These are phyloP conservation scores for Scenedesmus sp. DNA, from an alignment of 163 green algal genomes.

Conservation along the genomic window DNA sequence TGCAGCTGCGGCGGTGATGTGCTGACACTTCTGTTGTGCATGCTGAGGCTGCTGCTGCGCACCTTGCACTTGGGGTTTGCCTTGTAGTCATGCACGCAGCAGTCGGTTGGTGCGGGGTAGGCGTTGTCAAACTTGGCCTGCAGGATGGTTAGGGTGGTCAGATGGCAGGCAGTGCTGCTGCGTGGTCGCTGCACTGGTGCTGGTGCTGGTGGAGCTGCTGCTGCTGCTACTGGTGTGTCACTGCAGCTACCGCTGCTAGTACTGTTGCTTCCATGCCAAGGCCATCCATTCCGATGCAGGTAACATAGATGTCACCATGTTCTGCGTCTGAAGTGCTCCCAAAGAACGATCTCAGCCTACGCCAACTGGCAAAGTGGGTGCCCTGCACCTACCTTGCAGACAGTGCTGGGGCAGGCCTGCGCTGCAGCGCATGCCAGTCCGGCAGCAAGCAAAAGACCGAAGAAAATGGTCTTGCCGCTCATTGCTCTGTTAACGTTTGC, in stretches of 20 bases:
- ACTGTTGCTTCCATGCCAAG: background rate
- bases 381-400: background rate
- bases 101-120: constrained; percentile 6
- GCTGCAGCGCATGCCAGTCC: background rate
- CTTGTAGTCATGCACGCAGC: constrained; percentile 31
- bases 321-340: background rate
- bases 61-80: background rate
- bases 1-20: background rate
- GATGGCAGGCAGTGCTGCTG: too few relatives aligned
- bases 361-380: background rate
- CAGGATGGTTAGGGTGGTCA: background rate
- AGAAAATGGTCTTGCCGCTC: background rate
- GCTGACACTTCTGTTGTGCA: background rate
- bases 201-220: background rate
- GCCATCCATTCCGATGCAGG: background rate
- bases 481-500: background rate
- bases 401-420: constrained; percentile 12
- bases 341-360: too few relatives aligned
- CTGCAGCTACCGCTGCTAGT: background rate
- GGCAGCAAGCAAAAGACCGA: background rate
- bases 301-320: background rate
- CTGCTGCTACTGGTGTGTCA: background rate
- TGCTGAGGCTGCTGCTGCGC: background rate
- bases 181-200: too few relatives aligned
- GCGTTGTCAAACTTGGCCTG: constrained; percentile 10